phyloP scores from a whole-genome alignment of 2,329 filamentous ascomycete genomes.

The Magnaporthiopsis poae region DNA sequence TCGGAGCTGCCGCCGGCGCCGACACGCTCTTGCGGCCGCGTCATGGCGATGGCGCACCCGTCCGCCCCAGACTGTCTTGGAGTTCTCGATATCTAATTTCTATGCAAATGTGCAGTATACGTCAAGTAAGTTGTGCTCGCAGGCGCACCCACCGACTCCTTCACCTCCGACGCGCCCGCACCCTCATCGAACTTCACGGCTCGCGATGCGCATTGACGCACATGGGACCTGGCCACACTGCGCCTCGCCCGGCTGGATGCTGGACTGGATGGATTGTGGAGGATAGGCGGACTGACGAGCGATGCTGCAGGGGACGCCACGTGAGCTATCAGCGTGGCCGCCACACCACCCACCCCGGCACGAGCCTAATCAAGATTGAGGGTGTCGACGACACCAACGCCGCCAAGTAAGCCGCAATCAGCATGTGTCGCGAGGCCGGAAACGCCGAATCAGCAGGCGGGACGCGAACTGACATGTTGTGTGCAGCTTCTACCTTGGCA shows the following conservation, averaged over 20 bases:
- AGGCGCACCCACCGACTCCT: neutral
- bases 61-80: neutral
- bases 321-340: constrained; percentile 94
- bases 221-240: neutral
- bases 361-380: constrained; percentile 96
- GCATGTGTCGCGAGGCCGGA: neutral
- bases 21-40: constrained; percentile 12
- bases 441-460: neutral
- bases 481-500: constrained; percentile 84
- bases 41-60: neutral
- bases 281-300: constrained; percentile 16
- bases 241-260: neutral
- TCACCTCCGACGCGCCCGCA: constrained; percentile 7
- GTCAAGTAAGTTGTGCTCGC: constrained; percentile 62
- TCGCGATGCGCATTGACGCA: neutral
- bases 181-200: neutral
- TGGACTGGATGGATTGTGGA: neutral
- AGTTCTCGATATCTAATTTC: neutral
- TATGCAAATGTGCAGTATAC: constrained; percentile 51
- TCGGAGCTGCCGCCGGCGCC: constrained; percentile 8
- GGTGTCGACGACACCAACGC: constrained; percentile 84
- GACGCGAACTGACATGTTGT: neutral
- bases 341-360: constrained; percentile 81
- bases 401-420: constrained; percentile 58
- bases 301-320: constrained; percentile 72